phyloP scores from a whole-genome alignment of 164 flowering plant genomes.

The Paratinospora sagittata region DNA sequence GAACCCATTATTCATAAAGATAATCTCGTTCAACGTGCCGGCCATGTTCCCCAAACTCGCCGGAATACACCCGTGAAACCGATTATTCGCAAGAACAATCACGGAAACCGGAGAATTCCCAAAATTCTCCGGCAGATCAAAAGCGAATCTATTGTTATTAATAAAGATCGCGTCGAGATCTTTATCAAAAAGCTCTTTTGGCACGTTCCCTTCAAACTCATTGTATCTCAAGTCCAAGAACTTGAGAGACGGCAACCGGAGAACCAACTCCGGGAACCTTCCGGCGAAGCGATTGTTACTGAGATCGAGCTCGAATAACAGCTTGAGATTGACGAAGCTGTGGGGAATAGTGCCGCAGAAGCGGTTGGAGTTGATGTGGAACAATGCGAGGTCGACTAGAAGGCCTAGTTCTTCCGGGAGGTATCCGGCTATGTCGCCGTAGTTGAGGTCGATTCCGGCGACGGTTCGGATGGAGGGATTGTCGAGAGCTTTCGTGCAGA shows the following conservation, averaged over 20 bases:
- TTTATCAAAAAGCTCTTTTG: conserved; percentile 62
- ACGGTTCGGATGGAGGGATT: conserved; percentile 39
- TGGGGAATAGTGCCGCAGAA: conserved; percentile 57
- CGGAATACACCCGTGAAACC: conserved; percentile 75
- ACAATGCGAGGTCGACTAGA: conserved; percentile 49
- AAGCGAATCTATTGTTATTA: conserved; percentile 66
- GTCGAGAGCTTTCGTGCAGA: conserved; percentile 58
- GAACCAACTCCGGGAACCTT: conserved; percentile 48
- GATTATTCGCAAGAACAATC: conserved; percentile 74
- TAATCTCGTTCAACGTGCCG: conserved; percentile 57
- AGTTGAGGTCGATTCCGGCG: conserved; percentile 88
- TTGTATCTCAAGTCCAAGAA: conserved; percentile 68
- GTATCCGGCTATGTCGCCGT: conserved; percentile 64
- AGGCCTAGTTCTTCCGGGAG: conserved; percentile 57
- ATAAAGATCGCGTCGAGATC: conserved; percentile 78
- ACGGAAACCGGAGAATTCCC: conserved; percentile 94
- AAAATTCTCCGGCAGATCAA: conserved; percentile 65
- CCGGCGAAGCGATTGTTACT: conserved; percentile 76
- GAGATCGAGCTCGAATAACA: conserved; percentile 55
- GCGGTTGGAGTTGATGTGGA: conserved; percentile 63
- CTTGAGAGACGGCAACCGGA: conserved; percentile 39
- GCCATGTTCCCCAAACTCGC: conserved; percentile 75
- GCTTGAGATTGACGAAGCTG: conserved; percentile 31
- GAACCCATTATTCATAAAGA: conserved; percentile 61
- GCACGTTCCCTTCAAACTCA: conserved; percentile 80